Evolutionary conservation across 2,329 filamentous ascomycete genomes (phyloP).

Genomic region (Colletotrichum sojae): DNA sequence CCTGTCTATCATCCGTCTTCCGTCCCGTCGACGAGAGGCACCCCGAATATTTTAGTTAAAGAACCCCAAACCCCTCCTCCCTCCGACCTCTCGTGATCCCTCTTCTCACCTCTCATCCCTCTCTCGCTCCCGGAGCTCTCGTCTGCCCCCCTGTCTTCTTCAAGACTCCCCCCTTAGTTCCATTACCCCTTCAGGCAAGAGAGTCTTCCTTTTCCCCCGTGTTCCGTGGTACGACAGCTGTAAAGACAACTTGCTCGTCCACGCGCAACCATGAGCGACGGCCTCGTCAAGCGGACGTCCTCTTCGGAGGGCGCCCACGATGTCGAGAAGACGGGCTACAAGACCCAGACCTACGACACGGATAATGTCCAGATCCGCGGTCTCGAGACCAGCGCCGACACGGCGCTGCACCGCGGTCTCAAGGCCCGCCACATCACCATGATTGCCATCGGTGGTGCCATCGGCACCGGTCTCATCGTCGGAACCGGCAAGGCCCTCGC

Average conservation of each 20-base stretch:
- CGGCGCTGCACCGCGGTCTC: slow-evolving; percentile 65
- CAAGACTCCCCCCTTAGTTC: background rate
- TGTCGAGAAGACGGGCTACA: slow-evolving; percentile 45
- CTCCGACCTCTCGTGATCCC: background rate
- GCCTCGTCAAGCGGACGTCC: slow-evolving; percentile 48
- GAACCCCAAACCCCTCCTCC: slow-evolving; percentile 23
- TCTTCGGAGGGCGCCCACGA: slow-evolving; percentile 45
- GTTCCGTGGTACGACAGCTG: slow-evolving; percentile 1
- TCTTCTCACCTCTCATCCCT: slow-evolving; percentile 25
- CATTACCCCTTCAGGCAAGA: background rate
- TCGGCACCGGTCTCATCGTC: slow-evolving; percentile 82
- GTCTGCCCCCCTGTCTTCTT: background rate
- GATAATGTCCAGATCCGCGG: slow-evolving; percentile 59
- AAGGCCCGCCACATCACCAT: slow-evolving; percentile 70
- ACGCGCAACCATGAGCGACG: slow-evolving; percentile 42
- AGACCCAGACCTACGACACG: slow-evolving; percentile 43
- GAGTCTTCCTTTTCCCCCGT: slow-evolving; percentile 16
- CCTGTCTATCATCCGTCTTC: slow-evolving; percentile 4
- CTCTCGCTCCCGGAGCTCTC: slow-evolving; percentile 32
- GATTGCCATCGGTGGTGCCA: slow-evolving; percentile 81
- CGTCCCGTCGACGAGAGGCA: slow-evolving; percentile 21
- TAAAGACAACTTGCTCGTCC: background rate
- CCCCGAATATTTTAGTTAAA: slow-evolving; percentile 33
- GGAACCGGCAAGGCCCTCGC: slow-evolving; percentile 72
- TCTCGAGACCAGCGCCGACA: slow-evolving; percentile 64